These are phyloP conservation scores for Phlyctochytrium arcticum DNA, from an alignment of 192 early-diverging fungal genomes.

Conservation along the genomic window DNA sequence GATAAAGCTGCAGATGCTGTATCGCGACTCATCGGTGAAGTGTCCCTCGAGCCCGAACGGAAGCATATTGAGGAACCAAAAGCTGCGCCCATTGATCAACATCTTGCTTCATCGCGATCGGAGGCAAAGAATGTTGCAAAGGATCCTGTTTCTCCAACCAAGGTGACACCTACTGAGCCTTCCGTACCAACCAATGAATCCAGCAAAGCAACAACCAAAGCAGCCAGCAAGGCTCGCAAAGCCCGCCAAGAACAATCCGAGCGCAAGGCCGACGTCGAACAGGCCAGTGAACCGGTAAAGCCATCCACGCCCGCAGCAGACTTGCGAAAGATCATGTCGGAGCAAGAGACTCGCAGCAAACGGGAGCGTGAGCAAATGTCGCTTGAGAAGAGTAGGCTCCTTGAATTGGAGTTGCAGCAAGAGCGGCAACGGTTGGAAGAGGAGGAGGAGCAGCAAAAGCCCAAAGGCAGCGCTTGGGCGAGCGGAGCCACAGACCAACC, in stretches of 20 bases:
- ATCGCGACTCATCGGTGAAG: slow-evolving; percentile 21
- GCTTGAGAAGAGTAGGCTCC: not conserved
- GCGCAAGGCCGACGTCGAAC: slow-evolving; percentile 9
- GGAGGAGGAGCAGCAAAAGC: not conserved
- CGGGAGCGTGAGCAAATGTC: slow-evolving; percentile 12
- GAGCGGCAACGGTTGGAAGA: not conserved
- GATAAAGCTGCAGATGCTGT: slow-evolving; percentile 24
- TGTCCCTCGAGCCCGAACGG: not conserved
- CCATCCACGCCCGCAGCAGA: slow-evolving; percentile 19
- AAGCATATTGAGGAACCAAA: not conserved
- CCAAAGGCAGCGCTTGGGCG: slow-evolving; percentile 13
- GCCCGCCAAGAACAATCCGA: slow-evolving; percentile 17
- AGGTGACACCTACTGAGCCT: not conserved
- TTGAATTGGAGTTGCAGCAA: not conserved
- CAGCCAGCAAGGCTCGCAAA: slow-evolving; percentile 5
- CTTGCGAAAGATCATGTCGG: slow-evolving; percentile 20
- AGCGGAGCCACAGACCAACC: slow-evolving; percentile 10
- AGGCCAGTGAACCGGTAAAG: slow-evolving; percentile 19
- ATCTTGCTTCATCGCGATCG: not conserved
- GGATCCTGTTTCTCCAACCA: not conserved
- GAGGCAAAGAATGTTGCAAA: not conserved
- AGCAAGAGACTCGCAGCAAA: slow-evolving; percentile 24
- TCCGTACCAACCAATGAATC: not conserved
- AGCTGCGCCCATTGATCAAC: not conserved
- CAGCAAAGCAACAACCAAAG: slow-evolving; percentile 5